Base-by-base conservation (phyloP, 768 basidiomycete species). In the Tricholoma bakamatsutake region DNA sequence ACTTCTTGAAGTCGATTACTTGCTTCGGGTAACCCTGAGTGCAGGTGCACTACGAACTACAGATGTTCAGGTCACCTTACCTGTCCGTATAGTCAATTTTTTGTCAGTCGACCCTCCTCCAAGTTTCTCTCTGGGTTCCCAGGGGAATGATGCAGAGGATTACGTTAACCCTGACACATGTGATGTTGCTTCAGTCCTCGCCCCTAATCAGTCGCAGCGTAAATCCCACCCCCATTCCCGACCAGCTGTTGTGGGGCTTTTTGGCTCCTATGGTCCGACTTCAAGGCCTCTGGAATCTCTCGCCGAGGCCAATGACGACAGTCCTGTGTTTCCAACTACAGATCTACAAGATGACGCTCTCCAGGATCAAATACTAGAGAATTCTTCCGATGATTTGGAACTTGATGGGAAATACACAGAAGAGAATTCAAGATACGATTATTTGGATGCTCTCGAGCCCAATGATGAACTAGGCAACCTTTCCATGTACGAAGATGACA, bases 71-170 rank as follows among this genome's bases (percentile, higher is more conserved):
- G 87, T 87, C 57, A 82, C 81, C 18, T 67, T 94, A 8, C 93
- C 93, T 0, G 72, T 93, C 60, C 77, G 79, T 15, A 81, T 95
- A 62, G 76, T 93, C 72, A 93, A 87, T 66, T 90, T 91, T 70
- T 70, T 93, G 28, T 94, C 93, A 11, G 75, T 97, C 59, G 91
- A 95, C 67, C 90, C 91, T 18, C 87, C 87, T 11, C 85, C 85
- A 35, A 72, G 66, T 40, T 64, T 60, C 35, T 61, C 67, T 39
- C 54, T 67, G n/a, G 62, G 62, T 37, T 21, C 42, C 12, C 27
- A 39, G 21, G 18, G 35, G 40, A 31, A 35, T n/a, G 6, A 34
- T 45, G 13, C 21, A 24, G 21, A 15, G 0, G n/a, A 46, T 34
- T 12, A 21, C 31, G 5, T 13, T 17, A 15, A 11, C 12, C 13